Base-by-base conservation (phyloP, 2,329 filamentous ascomycete genomes). In the Phialocephala sp. region DNA sequence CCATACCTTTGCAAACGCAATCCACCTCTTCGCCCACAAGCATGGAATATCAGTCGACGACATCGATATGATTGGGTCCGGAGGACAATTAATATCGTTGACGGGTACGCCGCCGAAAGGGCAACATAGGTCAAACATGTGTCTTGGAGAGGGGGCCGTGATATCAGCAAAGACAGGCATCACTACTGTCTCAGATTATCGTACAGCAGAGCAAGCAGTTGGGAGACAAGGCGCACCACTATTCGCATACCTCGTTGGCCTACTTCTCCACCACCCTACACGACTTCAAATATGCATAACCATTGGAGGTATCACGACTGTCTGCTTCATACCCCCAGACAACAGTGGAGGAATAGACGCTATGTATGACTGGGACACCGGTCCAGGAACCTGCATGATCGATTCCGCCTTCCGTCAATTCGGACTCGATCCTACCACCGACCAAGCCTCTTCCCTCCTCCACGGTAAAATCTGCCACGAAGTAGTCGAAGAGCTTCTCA, bases 301-400 rank as follows among this genome's bases (percentile, higher is more conserved):
- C 3, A 76, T 76, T 36, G 74, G 73, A 8, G 74, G 72, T 1
- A 75, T 75, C 35, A 73, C 73, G 12, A 75, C 73, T 1, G 70
- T 75, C 3, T 74, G 69, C 60, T 75, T 76, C 59, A 72, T 76
- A 9, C 75, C 75, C 11, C 55, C 73, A 4, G 74, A 75, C 35
- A 71, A 71, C n/a, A 67, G 73, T 47, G 74, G 74, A 12, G 75
- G 75, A 8, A 71, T 76, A 32, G 74, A 76, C 43, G 73, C 73
- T 12, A 76, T 76, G 72, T 75, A 75, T 37, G 74, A 76, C 57
- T 76, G 75, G 75, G 75, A 76, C 57, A 73, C 73, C 6, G 75
- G 75, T 3, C 75, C 75, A 50, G 75, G 75, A 27, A 76, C 72
- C 3, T 72, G 62, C 12, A 73, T 77, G 62, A 74, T 76, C 37